phyloP scores from a whole-genome alignment of 495 filamentous ascomycete genomes.

The Oidiodendron maius region DNA sequence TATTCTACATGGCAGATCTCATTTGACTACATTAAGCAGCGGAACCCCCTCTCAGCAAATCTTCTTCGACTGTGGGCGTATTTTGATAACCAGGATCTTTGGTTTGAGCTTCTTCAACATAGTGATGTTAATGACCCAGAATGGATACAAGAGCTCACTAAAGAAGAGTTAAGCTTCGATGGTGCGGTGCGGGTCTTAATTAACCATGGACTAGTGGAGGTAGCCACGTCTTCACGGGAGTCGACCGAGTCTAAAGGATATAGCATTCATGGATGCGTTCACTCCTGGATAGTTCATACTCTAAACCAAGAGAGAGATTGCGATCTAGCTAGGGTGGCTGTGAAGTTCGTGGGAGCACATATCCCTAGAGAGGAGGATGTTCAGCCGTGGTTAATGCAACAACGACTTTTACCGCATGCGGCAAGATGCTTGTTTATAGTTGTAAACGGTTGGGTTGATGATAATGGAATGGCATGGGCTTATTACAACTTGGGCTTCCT shows the following conservation, averaged over 20 bases:
- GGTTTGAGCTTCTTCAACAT: constrained; percentile 36
- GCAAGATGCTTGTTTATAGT: constrained; percentile 23
- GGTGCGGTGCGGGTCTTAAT: constrained; percentile 17
- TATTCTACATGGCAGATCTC: constrained; percentile 41
- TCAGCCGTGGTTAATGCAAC: constrained; percentile 26
- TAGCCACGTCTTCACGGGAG: constrained; percentile 16
- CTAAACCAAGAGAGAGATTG: constrained; percentile 26
- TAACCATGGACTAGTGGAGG: constrained; percentile 25
- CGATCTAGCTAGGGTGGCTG: constrained; percentile 20
- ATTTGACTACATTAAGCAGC: constrained; percentile 31
- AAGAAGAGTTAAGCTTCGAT: constrained; percentile 22
- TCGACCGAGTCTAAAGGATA: constrained; percentile 26
- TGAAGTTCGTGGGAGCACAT: constrained; percentile 22
- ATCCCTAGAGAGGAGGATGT: constrained; percentile 13
- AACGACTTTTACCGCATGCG: constrained; percentile 35
- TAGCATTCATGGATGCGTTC: constrained; percentile 34
- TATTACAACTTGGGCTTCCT: constrained; percentile 21
- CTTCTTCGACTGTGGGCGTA: constrained; percentile 39
- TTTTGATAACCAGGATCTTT: constrained; percentile 46
- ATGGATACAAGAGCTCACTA: constrained; percentile 16
- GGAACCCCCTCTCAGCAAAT: constrained; percentile 27
- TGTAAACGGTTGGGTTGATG: constrained; percentile 5
- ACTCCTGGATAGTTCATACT: constrained; percentile 32
- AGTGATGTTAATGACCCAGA: constrained; percentile 7
- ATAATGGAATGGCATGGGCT: constrained; percentile 10